Percentiles rank a stretch among this genome's conserved stretches.
phyloP scores from a whole-genome alignment of 2,329 filamentous ascomycete species.

The Aspergillus fischeri region DNA sequence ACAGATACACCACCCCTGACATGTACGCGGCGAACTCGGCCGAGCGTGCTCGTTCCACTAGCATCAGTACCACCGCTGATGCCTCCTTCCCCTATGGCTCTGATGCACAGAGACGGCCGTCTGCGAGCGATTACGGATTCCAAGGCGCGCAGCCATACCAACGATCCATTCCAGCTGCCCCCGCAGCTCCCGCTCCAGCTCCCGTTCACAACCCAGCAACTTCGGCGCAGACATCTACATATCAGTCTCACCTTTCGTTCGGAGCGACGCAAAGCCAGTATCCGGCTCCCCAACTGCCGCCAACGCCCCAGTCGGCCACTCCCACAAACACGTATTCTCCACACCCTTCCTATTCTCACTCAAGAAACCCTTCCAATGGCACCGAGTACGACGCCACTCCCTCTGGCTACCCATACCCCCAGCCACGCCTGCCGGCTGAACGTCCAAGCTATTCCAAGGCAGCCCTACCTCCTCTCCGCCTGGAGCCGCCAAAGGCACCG shows the following conservation, averaged over 20 bases:
- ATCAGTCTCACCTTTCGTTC: conserved; percentile 42
- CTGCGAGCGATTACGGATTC: conserved; percentile 44
- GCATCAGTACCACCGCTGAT: conserved; percentile 53
- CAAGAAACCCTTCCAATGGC: conserved; percentile 28
- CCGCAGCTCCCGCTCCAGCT: conserved; percentile 34
- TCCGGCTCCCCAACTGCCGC: conserved; percentile 38
- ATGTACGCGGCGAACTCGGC: conserved; percentile 43
- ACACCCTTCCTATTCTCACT: conserved; percentile 30
- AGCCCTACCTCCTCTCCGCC: conserved; percentile 24
- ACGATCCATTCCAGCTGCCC: conserved; percentile 34
- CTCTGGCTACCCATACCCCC: conserved; percentile 18
- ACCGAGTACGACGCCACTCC: conserved; percentile 29
- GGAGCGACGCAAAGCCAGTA: conserved; percentile 40
- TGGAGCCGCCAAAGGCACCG: conserved; percentile 23
- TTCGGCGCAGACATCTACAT: conserved; percentile 17
- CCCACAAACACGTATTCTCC: conserved; percentile 31
- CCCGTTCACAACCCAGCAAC: conserved; percentile 23
- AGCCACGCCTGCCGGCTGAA: conserved; percentile 17
- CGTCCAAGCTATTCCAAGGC: conserved; percentile 24
- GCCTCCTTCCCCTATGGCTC: conserved; percentile 39
- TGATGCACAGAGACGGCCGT: conserved; percentile 46
- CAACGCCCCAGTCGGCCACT: conserved; percentile 41
- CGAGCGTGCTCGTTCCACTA: conserved; percentile 57
- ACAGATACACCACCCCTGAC: conserved; percentile 50
- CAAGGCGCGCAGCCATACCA: conserved; percentile 31